Percentiles rank a stretch among this genome's conserved stretches.
phyloP scores from a whole-genome alignment of 768 basidiomycete genomes.

The Boletus subcaerulescens region DNA sequence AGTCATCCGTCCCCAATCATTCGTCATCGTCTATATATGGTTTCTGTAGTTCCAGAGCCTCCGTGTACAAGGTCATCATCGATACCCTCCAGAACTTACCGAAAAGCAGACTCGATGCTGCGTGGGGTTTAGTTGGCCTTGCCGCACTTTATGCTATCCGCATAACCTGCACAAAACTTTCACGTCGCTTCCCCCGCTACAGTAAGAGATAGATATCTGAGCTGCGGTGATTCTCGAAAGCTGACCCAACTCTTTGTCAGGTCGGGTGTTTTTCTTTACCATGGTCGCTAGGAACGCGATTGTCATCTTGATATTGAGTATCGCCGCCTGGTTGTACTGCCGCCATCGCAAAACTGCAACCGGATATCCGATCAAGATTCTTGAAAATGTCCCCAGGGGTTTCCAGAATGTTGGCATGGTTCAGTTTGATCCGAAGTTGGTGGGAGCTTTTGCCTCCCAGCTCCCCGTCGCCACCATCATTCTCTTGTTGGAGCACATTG shows the following conservation, averaged over 20 bases:
- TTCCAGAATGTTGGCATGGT: constrained; percentile 58
- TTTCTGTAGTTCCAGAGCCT: constrained; percentile 67
- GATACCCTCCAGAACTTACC: constrained; percentile 86
- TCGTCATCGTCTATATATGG: background rate
- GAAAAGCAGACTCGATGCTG: constrained; percentile 73
- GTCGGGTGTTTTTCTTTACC: constrained; percentile 73
- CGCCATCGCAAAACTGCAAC: constrained; percentile 53
- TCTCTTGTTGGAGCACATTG: constrained; percentile 91
- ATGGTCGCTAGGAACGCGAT: constrained; percentile 80
- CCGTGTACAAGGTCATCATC: constrained; percentile 87
- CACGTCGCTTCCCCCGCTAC: constrained; percentile 58
- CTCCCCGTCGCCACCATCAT: constrained; percentile 87
- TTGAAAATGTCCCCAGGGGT: constrained; percentile 82
- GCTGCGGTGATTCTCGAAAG: background rate
- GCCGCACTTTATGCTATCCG: constrained; percentile 69
- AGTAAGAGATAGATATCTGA: constrained; percentile 37
- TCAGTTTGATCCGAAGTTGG: constrained; percentile 45
- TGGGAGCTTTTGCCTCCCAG: constrained; percentile 68
- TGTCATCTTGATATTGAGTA: constrained; percentile 81
- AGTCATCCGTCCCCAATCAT: constrained; percentile 26
- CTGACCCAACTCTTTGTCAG: constrained; percentile 32
- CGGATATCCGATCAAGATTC: constrained; percentile 82
- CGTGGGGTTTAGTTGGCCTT: constrained; percentile 82
- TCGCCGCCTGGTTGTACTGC: constrained; percentile 85
- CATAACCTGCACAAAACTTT: constrained; percentile 46